phyloP scores from a whole-genome alignment of 1,284 basidiomycete species.

The Tausonia pullulans region DNA sequence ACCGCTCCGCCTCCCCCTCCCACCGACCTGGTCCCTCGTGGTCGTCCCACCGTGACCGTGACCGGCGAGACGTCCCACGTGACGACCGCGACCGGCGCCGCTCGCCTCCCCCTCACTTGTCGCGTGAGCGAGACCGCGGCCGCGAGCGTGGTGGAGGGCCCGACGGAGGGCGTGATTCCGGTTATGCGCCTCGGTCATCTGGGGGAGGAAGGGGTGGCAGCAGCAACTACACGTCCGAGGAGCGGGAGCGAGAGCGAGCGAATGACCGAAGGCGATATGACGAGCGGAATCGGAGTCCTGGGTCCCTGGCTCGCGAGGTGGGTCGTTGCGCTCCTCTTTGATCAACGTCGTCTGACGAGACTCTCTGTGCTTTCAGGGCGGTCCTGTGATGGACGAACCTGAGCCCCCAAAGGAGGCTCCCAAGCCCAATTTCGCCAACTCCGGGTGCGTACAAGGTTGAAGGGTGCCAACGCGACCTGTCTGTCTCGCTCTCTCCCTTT shows the following conservation, averaged over 20 bases:
- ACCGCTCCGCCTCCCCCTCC: too few species aligned
- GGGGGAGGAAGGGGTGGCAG: background rate
- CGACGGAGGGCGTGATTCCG: too few species aligned
- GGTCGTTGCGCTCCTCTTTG: slow-evolving; percentile 8
- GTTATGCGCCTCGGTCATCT: too few species aligned
- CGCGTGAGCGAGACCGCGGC: too few species aligned
- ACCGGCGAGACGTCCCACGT: too few species aligned
- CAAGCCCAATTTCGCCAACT: slow-evolving; percentile 12
- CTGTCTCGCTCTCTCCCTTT: slow-evolving; percentile 24
- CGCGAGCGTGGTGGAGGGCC: too few species aligned
- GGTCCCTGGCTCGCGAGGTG: background rate
- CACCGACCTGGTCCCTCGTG: too few species aligned
- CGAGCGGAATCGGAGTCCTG: slow-evolving; percentile 10
- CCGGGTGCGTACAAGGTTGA: slow-evolving; percentile 31
- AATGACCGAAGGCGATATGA: slow-evolving; percentile 12
- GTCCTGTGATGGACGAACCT: slow-evolving; percentile 18
- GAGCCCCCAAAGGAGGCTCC: slow-evolving; percentile 30
- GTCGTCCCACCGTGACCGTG: too few species aligned
- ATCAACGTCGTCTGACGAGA: too few species aligned
- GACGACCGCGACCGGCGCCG: too few species aligned
- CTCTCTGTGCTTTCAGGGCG: slow-evolving; percentile 19
- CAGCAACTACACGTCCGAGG: slow-evolving; percentile 19
- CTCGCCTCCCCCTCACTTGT: too few species aligned
- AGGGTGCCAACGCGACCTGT: slow-evolving; percentile 26
- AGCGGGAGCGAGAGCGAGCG: slow-evolving; percentile 15